phyloP scores from a whole-genome alignment of 202 grass and related monocot genomes.

The Musa balbisiana region DNA sequence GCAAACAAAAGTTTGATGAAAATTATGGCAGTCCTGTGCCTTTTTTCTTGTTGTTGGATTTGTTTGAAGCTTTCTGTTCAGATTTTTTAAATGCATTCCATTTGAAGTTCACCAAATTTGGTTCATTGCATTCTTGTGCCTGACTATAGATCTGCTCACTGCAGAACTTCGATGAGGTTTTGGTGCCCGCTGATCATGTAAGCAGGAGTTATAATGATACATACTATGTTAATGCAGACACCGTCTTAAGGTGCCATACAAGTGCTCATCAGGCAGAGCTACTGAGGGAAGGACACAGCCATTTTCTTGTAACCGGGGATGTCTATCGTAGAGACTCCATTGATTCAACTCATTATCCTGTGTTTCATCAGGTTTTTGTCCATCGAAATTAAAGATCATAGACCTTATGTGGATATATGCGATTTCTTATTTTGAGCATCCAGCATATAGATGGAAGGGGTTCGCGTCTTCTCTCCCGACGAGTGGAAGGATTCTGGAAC shows the following conservation, averaged over 20 bases:
- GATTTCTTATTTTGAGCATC: conserved; percentile 26
- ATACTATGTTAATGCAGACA: conserved; percentile 80
- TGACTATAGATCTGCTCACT: conserved; percentile 20
- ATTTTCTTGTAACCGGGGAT: conserved; percentile 94
- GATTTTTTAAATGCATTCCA: not conserved
- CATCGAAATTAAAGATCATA: not conserved
- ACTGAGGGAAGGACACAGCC: conserved; percentile 69
- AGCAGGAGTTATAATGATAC: conserved; percentile 98
- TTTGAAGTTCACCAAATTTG: not conserved
- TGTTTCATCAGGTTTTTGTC: conserved; percentile 79
- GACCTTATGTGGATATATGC: conserved; percentile 5
- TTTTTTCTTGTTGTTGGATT: not conserved
- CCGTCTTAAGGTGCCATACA: conserved; percentile 95
- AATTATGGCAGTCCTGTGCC: not conserved
- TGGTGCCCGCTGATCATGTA: conserved; percentile 84
- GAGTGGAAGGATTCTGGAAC: conserved; percentile 76
- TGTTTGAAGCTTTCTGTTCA: too few species aligned
- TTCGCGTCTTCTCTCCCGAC: conserved; percentile 67
- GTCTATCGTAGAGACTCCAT: conserved; percentile 97
- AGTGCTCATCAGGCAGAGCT: conserved; percentile 96
- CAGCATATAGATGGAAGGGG: conserved; percentile 80
- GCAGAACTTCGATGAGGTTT: conserved; percentile 92
- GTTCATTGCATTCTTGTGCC: not conserved
- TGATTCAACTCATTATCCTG: conserved; percentile 94
- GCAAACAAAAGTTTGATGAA: too few species aligned